Percentiles rank a stretch among this genome's conserved stretches.
Evolutionary conservation across 768 basidiomycete genomes (phyloP).

Genomic region (Atractiella rhizophila): DNA sequence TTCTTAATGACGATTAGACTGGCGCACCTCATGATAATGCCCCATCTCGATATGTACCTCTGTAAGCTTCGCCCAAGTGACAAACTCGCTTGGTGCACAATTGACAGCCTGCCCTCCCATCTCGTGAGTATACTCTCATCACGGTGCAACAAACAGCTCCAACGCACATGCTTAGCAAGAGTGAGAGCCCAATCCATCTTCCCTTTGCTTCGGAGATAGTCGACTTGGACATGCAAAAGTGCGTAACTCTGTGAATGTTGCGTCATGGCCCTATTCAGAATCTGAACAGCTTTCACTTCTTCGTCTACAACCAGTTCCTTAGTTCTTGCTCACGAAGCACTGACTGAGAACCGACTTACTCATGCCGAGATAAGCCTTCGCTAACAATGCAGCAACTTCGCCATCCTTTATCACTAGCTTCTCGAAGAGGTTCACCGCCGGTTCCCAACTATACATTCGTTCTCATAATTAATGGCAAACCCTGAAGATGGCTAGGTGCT

Average conservation of each 20-base stretch:
- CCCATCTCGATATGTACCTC: conserved; percentile 77
- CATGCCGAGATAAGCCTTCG: conserved; percentile 84
- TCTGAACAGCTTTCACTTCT: conserved; percentile 91
- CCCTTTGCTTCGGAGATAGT: conserved; percentile 68
- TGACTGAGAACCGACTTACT: conserved; percentile 32
- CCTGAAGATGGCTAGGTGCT: neutral
- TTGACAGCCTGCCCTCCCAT: conserved; percentile 98
- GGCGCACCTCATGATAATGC: conserved; percentile 43
- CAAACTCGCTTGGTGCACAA: conserved; percentile 92
- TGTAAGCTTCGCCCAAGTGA: conserved; percentile 95
- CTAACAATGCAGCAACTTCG: conserved; percentile 65
- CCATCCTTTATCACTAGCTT: conserved; percentile 63
- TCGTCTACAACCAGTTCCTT: conserved; percentile 36
- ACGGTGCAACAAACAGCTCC: too few relatives aligned
- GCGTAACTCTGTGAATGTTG: conserved; percentile 79
- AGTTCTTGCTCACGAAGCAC: neutral
- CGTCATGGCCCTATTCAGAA: conserved; percentile 59
- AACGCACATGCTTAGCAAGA: conserved; percentile 61
- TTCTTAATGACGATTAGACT: neutral
- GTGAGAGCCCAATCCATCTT: conserved; percentile 70
- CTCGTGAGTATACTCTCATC: too few relatives aligned
- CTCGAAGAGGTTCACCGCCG: conserved; percentile 79
- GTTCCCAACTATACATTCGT: conserved; percentile 29
- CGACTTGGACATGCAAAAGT: conserved; percentile 76
- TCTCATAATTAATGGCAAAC: too few relatives aligned